Base-by-base conservation (phyloP, 495 filamentous ascomycete species). In the Daldinia decipiens region DNA sequence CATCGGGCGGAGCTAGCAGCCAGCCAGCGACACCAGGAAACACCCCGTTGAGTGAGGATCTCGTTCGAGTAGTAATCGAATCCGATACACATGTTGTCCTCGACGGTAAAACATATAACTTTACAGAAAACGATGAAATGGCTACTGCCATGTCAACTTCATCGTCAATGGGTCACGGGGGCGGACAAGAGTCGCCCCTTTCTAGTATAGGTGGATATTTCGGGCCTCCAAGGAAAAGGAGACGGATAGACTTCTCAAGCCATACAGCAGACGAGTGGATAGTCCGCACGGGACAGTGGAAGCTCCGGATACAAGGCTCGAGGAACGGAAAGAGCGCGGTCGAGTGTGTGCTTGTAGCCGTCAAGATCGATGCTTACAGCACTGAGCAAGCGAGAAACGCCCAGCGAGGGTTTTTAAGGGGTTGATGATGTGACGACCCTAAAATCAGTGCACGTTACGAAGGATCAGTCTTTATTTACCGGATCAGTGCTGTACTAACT, bases 211-310 rank as follows among this genome's bases (percentile, higher is more conserved):
- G 67, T 24, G 38, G 62, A 21, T 67, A 32, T 36, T 51, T 68
- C 9, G 68, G 68, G 8, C 82, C 27, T 4, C 13, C 66, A 74
- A 82, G 72, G 83, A 90, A 82, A 82, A 85, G 75, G 83, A 84
- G 77, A 77, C 86, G 72, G 73, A 59, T 80, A 32, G 82, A 82
- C 43, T 8, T 72, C 27, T 32, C 53, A 19, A 73, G 72, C 13
- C 73, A 75, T 17, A 69, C 74, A 17, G 69, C 74, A 40, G 80
- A 82, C 8, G 86, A 88, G 45, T 97, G 92, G 92, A 81, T 94
- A 29, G 84, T 98, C 12, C 87, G 84, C 52, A 90, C 82, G 17
- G 93, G 91, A 1, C 94, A 95, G 79, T 98, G 93, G 93, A 81
- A 93, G 57, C 68, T 97, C 60, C 82, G 87, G 17, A 88, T 97